These are phyloP conservation scores for Flaveria ramosissima DNA, from an alignment of 129 eudicot genomes.

Conservation along the genomic window DNA sequence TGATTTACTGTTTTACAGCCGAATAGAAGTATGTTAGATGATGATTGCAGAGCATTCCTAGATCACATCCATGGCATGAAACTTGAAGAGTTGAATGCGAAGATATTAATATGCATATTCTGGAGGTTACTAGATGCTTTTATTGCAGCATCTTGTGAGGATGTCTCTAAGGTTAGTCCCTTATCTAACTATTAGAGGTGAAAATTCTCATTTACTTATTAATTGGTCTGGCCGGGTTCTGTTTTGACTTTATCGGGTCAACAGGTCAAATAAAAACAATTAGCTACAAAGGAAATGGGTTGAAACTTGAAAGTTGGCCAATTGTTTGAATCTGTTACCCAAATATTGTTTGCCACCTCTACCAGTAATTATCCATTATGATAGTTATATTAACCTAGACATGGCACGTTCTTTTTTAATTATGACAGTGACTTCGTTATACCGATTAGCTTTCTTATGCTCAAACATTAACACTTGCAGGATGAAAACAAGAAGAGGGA, in stretches of 20 bases:
- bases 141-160: constrained; percentile 44
- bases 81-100: constrained; percentile 54
- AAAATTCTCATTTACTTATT: background rate
- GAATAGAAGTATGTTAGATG: constrained; percentile 45
- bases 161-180: constrained; percentile 43
- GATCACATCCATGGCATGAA: constrained; percentile 48
- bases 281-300: background rate
- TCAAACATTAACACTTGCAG: constrained; percentile 41
- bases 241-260: constrained; percentile 7
- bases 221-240: background rate
- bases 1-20: constrained; percentile 39
- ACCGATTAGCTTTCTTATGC: constrained; percentile 8
- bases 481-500: constrained; percentile 53
- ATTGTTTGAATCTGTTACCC: background rate
- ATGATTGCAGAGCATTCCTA: constrained; percentile 56
- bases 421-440: background rate
- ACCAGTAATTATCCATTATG: background rate
- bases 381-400: constrained; percentile 7
- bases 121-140: constrained; percentile 66
- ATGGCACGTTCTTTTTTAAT: background rate
- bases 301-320: background rate
- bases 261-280: background rate
- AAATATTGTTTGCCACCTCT: background rate
- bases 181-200: background rate
- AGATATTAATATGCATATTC: constrained; percentile 59